Evolutionary conservation across 2,329 filamentous ascomycete genomes (phyloP), one percentile per base, ranked within the genome.

Genomic region (Aphanocladium album): DNA sequence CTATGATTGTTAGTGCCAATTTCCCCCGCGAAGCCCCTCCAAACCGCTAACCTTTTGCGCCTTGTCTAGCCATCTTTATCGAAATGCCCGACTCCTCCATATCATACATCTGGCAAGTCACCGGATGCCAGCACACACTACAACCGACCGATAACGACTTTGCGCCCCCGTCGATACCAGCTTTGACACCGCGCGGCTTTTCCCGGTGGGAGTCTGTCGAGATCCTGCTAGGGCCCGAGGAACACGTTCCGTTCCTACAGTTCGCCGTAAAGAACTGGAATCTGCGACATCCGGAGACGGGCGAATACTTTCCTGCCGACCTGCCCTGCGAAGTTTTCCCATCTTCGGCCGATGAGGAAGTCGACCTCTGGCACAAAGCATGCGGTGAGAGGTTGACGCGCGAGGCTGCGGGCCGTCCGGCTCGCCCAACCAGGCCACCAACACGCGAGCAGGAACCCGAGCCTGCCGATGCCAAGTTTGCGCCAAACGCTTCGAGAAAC

Each of bases 161-260:
- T 71, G 83, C 83, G 3, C 79, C 87, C 0, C 95, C 93, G 0
- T 86, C 83, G 0, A 83, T 97, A 46, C 95, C 95, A 0, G 90
- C 92, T 16, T 77, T 99, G 60, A 96, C 93, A 39, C 80, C 83
- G 0, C 84, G 86, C 69, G 95, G 95, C 45, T 99, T 96, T 73
- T 90, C 93, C 47, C 87, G 91, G 72, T 99, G 93, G 93, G 89
- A 96, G 77, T 91, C 90, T 0, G 89, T 98, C 60, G 91, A 98
- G 76, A 83, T 96, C 23, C 79, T 98, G 39, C 83, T 98, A 1
- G 90, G 88, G 1, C 95, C 95, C 0, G 89, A 95, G 66, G 90
- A 96, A 68, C 93, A 98, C 76, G 89, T 92, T 1, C 85, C 86
- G 0, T 93, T 92, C 67, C 74, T 99, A 25, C 91, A 95, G 68